A percentile compares a stretch with the other conserved stretches of the same genome.
phyloP scores from a whole-genome alignment of 2,329 filamentous ascomycete genomes.

The Leptoxyphium fumago region DNA sequence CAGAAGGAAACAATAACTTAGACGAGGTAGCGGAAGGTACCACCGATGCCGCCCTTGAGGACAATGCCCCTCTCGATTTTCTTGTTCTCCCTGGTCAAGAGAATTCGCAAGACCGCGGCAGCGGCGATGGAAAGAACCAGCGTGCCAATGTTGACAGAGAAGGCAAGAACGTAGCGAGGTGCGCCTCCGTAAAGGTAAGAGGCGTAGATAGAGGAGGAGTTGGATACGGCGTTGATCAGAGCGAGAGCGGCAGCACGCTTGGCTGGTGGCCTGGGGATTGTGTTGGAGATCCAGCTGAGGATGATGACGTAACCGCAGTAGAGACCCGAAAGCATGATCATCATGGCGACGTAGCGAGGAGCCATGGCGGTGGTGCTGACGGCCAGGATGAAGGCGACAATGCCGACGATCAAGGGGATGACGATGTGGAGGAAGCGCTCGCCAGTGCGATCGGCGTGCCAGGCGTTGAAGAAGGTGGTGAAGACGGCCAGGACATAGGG shows the following conservation, averaged over 20 bases:
- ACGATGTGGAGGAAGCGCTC: constrained; percentile 27
- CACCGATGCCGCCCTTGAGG: constrained; percentile 29
- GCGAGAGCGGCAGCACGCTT: constrained; percentile 41
- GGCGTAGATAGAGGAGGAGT: constrained; percentile 38
- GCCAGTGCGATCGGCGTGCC: constrained; percentile 24
- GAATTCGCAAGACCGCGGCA: constrained; percentile 46
- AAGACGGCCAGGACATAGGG: constrained; percentile 23
- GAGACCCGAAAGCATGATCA: constrained; percentile 33
- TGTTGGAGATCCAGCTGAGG: constrained; percentile 38
- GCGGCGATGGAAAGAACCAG: constrained; percentile 48
- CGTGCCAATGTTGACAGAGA: constrained; percentile 54
- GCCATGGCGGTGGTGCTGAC: constrained; percentile 14
- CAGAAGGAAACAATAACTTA: constrained; percentile 1
- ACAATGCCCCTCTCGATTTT: constrained; percentile 51
- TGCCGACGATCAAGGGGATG: constrained; percentile 15
- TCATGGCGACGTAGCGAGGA: constrained; percentile 21
- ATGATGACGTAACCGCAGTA: constrained; percentile 50
- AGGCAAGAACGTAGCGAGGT: constrained; percentile 33
- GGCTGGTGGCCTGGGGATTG: constrained; percentile 37
- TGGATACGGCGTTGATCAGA: constrained; percentile 41
- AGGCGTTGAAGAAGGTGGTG: constrained; percentile 21
- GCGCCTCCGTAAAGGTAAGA: constrained; percentile 32
- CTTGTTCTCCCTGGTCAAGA: constrained; percentile 52
- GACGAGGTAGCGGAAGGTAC: background rate
- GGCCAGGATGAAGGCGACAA: constrained; percentile 18